A percentile compares a stretch with the other conserved stretches of the same genome.
These are phyloP conservation scores for Ceratocystiopsis sp. DNA, from an alignment of 2,329 filamentous ascomycete genomes.

Conservation along the genomic window DNA sequence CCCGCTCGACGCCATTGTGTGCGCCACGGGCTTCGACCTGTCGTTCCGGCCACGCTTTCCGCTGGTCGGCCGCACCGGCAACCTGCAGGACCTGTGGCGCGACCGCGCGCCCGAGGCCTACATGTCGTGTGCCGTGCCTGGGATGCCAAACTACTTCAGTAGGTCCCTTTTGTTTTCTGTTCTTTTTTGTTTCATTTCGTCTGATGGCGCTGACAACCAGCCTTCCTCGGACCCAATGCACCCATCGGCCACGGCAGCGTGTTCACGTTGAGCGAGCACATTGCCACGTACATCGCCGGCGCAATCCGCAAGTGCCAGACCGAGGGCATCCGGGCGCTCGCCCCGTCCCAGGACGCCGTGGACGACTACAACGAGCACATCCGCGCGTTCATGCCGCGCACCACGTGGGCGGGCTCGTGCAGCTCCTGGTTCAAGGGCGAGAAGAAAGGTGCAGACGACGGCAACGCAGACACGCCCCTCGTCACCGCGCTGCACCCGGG, in stretches of 20 bases:
- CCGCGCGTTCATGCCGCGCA: conserved; percentile 33
- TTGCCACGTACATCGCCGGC: conserved; percentile 32
- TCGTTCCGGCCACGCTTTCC: conserved; percentile 35
- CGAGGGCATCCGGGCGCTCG: conserved; percentile 29
- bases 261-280: conserved; percentile 33
- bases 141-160: conserved; percentile 40
- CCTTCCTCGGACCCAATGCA: conserved; percentile 33
- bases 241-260: conserved; percentile 33
- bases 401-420: conserved; percentile 29
- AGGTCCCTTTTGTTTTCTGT: conserved; percentile 10
- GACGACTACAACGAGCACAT: conserved; percentile 34
- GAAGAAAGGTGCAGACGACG: conserved; percentile 16
- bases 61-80: conserved; percentile 29
- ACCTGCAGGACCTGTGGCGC: conserved; percentile 32
- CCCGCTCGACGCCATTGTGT: conserved; percentile 37
- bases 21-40: conserved; percentile 40
- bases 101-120: conserved; percentile 29
- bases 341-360: conserved; percentile 27
- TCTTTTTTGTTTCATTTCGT: neutral
- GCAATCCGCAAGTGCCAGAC: conserved; percentile 32
- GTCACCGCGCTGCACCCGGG: conserved; percentile 34
- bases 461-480: conserved; percentile 16
- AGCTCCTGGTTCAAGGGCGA: conserved; percentile 36
- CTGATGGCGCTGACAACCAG: conserved; percentile 13
- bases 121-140: conserved; percentile 34